These are phyloP conservation scores for Rhododendron simsii DNA, from an alignment of 148 eudicot species.

Conservation along the genomic window DNA sequence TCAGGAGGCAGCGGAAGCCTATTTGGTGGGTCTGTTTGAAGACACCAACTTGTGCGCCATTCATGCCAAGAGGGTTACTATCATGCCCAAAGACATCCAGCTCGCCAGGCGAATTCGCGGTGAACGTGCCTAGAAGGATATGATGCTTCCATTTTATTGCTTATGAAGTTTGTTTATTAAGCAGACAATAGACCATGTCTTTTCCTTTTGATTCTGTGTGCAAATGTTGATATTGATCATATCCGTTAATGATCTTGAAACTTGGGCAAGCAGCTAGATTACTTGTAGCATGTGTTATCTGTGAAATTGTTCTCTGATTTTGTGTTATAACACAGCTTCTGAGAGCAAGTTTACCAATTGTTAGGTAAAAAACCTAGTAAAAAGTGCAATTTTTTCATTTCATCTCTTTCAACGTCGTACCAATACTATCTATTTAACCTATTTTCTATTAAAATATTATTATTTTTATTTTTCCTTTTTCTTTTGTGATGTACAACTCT, in stretches of 20 bases:
- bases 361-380: too few species aligned
- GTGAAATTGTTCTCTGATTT: neutral
- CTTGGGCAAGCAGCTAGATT: neutral
- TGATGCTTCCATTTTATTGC: neutral
- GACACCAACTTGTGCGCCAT: conserved; percentile 30
- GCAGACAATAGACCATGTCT: neutral
- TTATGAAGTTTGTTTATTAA: neutral
- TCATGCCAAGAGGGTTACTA: conserved; percentile 47
- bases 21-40: conserved; percentile 37
- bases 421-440: too few species aligned
- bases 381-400: too few species aligned
- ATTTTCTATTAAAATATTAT: too few species aligned
- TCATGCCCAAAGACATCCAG: conserved; percentile 46
- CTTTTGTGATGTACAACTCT: too few species aligned
- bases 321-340: neutral
- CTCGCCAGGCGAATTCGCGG: conserved; percentile 45
- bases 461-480: too few species aligned
- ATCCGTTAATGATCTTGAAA: neutral
- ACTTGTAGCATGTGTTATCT: neutral
- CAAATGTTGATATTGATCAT: neutral
- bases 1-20: conserved; percentile 41
- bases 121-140: conserved; percentile 30
- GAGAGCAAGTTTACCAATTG: too few species aligned
- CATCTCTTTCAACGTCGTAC: too few species aligned
- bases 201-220: neutral